These are phyloP conservation scores for Fusarium sacchari DNA, from an alignment of 2,329 filamentous ascomycete genomes.

Conservation along the genomic window DNA sequence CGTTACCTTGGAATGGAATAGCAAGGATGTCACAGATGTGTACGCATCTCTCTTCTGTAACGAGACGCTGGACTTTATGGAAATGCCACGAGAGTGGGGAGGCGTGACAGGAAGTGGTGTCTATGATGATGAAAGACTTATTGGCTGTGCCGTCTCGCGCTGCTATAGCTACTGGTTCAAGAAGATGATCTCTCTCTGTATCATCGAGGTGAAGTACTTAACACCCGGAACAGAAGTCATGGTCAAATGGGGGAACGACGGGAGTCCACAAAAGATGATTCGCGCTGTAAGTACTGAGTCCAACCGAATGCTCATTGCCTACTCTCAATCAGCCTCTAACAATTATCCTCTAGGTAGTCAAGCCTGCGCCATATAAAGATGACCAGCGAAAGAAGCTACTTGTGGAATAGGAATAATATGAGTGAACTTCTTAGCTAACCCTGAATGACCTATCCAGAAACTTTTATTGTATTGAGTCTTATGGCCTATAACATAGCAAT, in stretches of 20 bases:
- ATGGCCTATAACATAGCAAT: neutral
- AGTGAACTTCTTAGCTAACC: neutral
- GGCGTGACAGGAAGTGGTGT: neutral
- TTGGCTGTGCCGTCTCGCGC: neutral
- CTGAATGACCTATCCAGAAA: fast-evolving
- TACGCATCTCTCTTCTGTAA: neutral
- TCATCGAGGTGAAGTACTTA: neutral
- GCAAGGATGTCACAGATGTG: neutral
- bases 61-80: neutral
- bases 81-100: neutral
- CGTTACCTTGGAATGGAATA: neutral
- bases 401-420: neutral
- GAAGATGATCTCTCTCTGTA: neutral
- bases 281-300: fast-evolving
- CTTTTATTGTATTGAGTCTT: neutral
- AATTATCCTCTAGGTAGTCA: neutral
- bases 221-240: neutral
- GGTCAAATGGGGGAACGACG: neutral
- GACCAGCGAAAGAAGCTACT: neutral
- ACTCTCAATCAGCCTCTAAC: neutral
- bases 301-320: neutral
- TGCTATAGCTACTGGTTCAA: neutral
- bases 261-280: neutral
- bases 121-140: neutral
- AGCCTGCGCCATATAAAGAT: neutral